Conservation (phyloP, 176 grass and related monocot species). For the Musa beccarii region DNA sequence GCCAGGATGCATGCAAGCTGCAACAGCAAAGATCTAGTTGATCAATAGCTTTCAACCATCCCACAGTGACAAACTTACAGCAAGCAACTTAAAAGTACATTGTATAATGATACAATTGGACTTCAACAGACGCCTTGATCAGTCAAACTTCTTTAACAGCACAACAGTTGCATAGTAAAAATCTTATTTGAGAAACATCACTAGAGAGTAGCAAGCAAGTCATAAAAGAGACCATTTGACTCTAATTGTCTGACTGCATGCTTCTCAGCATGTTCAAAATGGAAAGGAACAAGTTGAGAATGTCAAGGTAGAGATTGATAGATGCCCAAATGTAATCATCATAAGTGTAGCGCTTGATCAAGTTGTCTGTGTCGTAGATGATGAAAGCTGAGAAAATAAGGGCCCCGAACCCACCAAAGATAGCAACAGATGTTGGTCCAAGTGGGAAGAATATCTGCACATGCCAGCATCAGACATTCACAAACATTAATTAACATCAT, state of each 20-base stretch:
- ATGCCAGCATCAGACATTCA: background rate
- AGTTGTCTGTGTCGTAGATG: conserved; percentile 80
- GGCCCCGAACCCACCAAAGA: conserved; percentile 71
- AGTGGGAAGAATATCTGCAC: conserved; percentile 90
- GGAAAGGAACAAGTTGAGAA: conserved; percentile 84
- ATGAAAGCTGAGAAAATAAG: conserved; percentile 88
- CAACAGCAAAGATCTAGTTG: background rate
- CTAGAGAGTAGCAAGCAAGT: background rate
- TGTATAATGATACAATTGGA: background rate
- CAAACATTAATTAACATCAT: background rate
- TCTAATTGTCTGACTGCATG: conserved; percentile 57
- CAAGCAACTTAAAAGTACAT: background rate
- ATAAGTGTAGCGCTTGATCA: conserved; percentile 87
- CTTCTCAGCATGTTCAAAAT: conserved; percentile 82
- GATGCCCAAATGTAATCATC: conserved; percentile 99
- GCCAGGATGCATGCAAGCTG: background rate
- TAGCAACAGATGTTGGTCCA: conserved; percentile 52
- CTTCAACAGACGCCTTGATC: background rate
- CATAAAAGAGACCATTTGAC: background rate
- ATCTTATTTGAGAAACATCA: background rate
- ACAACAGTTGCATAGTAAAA: background rate
- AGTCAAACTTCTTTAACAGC: background rate
- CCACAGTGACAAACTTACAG: background rate
- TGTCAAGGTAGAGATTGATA: conserved; percentile 90
- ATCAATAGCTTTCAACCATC: background rate